A percentile compares a stretch with the other conserved stretches of the same genome.
Evolutionary conservation across 192 early-diverging fungal genomes (phyloP).

Genomic region (Coemansia sp.): DNA sequence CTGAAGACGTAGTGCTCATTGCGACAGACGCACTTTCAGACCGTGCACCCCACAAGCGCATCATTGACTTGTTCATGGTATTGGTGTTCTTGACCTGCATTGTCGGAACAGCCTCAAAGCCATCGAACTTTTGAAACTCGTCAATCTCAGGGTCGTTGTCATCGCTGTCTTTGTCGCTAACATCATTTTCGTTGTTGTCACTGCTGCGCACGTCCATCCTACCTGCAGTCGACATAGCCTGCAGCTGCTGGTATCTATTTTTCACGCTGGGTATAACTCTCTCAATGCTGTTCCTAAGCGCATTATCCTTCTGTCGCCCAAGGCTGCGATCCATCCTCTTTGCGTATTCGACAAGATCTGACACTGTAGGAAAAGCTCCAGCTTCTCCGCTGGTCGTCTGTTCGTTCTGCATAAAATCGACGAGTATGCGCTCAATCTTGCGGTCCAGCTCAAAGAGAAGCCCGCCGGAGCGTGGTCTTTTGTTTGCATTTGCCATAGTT

Average conservation of each 20-base stretch:
- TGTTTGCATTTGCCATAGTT: slow-evolving; percentile 30
- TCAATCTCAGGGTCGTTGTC: slow-evolving; percentile 31
- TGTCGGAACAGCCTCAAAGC: slow-evolving; percentile 28
- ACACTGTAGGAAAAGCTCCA: slow-evolving; percentile 14
- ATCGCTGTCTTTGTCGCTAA: too few species aligned
- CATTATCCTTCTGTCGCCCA: slow-evolving; percentile 12
- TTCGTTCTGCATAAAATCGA: slow-evolving; percentile 16
- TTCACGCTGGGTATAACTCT: too few species aligned
- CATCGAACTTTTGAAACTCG: slow-evolving; percentile 23
- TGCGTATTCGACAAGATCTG: slow-evolving; percentile 28
- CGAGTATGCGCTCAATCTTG: slow-evolving; percentile 19
- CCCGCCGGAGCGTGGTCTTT: slow-evolving; percentile 26
- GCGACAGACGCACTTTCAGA: slow-evolving; percentile 9
- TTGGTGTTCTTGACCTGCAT: slow-evolving; percentile 41
- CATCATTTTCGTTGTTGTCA: slow-evolving; percentile 24
- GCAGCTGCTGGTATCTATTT: neutral
- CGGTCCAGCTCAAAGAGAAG: slow-evolving; percentile 28
- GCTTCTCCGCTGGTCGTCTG: slow-evolving; percentile 13
- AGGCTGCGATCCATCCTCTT: slow-evolving; percentile 23
- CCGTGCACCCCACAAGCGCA: slow-evolving; percentile 32
- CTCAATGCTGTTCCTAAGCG: slow-evolving; percentile 34
- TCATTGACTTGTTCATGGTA: slow-evolving; percentile 46
- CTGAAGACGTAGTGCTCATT: neutral
- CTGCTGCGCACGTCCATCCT: slow-evolving; percentile 9
- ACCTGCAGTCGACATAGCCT: neutral